Evolutionary conservation across 106 monocot species (phyloP).

Genomic region (Dioscorea alata): DNA sequence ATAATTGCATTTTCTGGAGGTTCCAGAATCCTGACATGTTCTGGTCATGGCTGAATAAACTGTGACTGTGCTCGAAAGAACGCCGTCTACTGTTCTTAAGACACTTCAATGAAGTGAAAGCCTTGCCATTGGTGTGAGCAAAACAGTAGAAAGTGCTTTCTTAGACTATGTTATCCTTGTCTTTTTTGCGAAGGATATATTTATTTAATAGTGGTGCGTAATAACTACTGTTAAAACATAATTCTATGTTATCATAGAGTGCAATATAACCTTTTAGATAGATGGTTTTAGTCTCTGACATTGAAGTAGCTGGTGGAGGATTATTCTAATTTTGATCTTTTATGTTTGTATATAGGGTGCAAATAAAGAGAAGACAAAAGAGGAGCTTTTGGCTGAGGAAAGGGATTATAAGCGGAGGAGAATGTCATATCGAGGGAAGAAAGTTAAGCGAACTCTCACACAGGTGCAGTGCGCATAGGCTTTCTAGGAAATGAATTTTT

Average conservation of each 20-base stretch:
- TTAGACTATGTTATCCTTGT: not conserved
- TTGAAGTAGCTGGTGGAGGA: no score
- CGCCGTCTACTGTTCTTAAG: no score
- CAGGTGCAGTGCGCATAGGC: conserved; percentile 58
- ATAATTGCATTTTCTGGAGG: no score
- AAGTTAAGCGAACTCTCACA: conserved; percentile 66
- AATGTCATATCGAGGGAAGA: conserved; percentile 97
- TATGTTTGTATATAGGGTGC: conserved; percentile 26
- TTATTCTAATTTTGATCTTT: not conserved
- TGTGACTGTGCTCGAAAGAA: no score
- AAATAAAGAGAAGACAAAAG: conserved; percentile 62
- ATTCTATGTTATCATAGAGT: not conserved
- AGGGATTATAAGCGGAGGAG: conserved; percentile 97
- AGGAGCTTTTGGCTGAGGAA: conserved; percentile 94
- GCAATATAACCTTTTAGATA: not conserved
- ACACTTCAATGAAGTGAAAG: no score
- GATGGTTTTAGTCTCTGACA: no score
- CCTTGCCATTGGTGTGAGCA: no score
- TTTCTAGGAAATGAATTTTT: not conserved
- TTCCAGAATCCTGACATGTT: no score
- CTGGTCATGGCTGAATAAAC: no score
- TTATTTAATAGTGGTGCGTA: not conserved
- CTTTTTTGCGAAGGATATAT: not conserved
- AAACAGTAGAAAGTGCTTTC: no score
- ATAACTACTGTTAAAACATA: not conserved